Evolutionary conservation across 345 rosid species (phyloP), one percentile per base, ranked within the genome.

Genomic region (Boechera retrofracta): DNA sequence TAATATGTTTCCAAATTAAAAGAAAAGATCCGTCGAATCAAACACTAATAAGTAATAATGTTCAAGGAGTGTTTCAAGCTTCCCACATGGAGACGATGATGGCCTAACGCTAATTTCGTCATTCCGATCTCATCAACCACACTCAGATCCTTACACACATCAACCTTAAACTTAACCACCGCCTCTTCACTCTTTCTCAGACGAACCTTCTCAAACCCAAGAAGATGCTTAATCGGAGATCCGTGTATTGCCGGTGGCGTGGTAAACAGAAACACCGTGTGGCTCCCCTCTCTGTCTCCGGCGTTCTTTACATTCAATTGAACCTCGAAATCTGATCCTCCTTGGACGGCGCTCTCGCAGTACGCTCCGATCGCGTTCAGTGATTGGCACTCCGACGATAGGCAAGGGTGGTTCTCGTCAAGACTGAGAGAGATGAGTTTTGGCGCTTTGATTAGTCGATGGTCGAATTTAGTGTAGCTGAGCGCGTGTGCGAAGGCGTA

Each of bases 71-170:
- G 92, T 35, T 89, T 83, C 80, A 89, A 79, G 81, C 60, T 82
- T 31, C 98, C 97, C 31, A 94, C 80, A 67, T 90, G 98, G 45
- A 94, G 90, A 64, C 85, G 71, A 77, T 92, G 91, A 38, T 83
- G 62, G 21, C 98, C 97, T 58, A 92, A 55, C 0, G 85, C 88
- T 4, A 94, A 77, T 69, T 85, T 92, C 71, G 84, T 48, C 72
- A 67, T 78, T 5, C 98, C 98, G 0, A 10, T 12, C 71, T 94
- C 94, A 64, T 89, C 98, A 2, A 87, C 90, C 3, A 90, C 82
- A 70, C 90, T 89, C 78, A 94, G 85, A 80, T 94, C 91, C 81
- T 82, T 89, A 72, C 98, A 94, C 11, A 86, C 87, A 53, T 90
- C 86, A 13, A 94, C 84, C 55, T 72, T 81, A 69, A 94, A 92